Conservation (phyloP, 768 basidiomycete genomes). For the Tephrocybe sp. region DNA sequence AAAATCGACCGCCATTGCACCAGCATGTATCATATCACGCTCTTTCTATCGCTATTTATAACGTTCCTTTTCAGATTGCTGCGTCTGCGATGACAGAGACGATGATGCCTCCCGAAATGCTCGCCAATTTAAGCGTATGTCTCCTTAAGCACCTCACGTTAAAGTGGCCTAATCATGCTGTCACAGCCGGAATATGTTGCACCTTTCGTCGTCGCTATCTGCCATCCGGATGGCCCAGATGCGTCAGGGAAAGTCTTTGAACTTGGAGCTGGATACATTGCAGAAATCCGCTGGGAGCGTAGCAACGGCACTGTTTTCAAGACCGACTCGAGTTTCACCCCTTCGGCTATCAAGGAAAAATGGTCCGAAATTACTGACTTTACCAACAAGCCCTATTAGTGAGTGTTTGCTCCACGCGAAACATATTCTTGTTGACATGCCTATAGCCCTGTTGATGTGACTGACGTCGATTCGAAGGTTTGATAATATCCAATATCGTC, state of each 20-base stretch:
- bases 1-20: conserved; percentile 83
- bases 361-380: conserved; percentile 87
- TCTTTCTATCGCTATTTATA: background rate
- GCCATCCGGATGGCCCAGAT: conserved; percentile 81
- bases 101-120: conserved; percentile 91
- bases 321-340: conserved; percentile 88
- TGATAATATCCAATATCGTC: background rate
- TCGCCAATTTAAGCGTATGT: conserved; percentile 77
- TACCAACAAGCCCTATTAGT: conserved; percentile 66
- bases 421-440: conserved; percentile 13
- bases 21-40: conserved; percentile 47
- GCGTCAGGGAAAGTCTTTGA: conserved; percentile 86
- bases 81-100: conserved; percentile 97
- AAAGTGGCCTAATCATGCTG: background rate
- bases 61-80: conserved; percentile 60
- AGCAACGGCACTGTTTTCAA: conserved; percentile 87
- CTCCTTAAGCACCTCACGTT: background rate
- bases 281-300: conserved; percentile 92
- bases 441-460: conserved; percentile 59
- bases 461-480: conserved; percentile 64
- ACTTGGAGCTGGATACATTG: conserved; percentile 89
- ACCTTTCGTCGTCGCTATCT: conserved; percentile 86
- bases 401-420: conserved; percentile 26
- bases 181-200: conserved; percentile 86
- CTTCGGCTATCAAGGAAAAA: conserved; percentile 86